Evolutionary conservation across 1,284 basidiomycete genomes (phyloP), one percentile per base, ranked within the genome.

Genomic region (Rhodotorula sp.): DNA sequence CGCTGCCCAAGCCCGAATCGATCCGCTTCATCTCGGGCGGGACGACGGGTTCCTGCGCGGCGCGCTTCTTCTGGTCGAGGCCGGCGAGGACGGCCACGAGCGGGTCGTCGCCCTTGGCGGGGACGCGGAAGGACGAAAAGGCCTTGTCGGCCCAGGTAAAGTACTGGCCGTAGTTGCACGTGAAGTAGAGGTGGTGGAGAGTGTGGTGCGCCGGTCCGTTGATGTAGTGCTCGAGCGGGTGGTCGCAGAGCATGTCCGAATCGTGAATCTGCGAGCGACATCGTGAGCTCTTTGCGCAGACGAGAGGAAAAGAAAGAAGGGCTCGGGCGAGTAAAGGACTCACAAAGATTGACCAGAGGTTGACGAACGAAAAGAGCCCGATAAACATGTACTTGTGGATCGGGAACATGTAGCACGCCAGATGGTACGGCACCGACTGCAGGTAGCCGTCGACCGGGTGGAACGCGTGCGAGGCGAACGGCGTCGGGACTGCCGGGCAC

Each of bases 221-320:
- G 84, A 99, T 96, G 81, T 93, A 83, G 79, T 86, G 89, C 82
- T 98, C 96, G 3, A 97, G 85, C 12, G 89, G 85, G 80, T 93
- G 90, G n/a, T 91, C 94, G 60, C 91, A 92, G 81, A 98, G 89
- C 94, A 99, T 98, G 84, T 99, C 97, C n/a, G 92, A 95, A 82
- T 99, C 96, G 82, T 99, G 96, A 78, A 99, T 99, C 91, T 92
- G 73, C 31, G 57, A 34, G 34, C 34, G 34, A 34, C 34, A 34
- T 34, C 34, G 34, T 34, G 34, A 34, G 34, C 34, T 34, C 34
- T 34, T 34, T 34, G 34, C 8, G 34, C 34, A 34, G 34, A 34
- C 34, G 34, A 6, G 5, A 34, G 6, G 34, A 5, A 34, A 7
- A 34, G 34, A 56, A 58, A 46, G 16, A 8, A 5, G 47, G 14